Base-by-base conservation (phyloP, 768 basidiomycete genomes). In the Tricholoma matsutake region DNA sequence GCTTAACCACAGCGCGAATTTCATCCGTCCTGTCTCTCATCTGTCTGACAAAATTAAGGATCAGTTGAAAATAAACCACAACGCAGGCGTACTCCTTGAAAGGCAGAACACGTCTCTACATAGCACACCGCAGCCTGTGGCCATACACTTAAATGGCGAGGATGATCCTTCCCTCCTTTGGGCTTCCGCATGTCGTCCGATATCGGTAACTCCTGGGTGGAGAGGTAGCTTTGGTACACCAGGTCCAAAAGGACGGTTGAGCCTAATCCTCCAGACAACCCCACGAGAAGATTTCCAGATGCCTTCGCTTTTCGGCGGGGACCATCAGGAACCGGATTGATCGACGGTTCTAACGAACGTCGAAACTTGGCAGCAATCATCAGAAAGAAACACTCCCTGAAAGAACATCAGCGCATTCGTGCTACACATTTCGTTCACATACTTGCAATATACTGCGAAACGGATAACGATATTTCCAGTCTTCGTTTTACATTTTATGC, bases 361-460 rank as follows among this genome's bases (percentile, higher is more conserved):
- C 84, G 82, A 69, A 92, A 91, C 65, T 88, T 89, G 60, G 78
- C 72, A 8, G 79, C 78, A 4, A 90, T 75, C 20, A 88, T 77
- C 4, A 85, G 82, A 39, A 81, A 76, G 71, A 93, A 91, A 67
- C 91, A 92, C 4, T 78, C 81, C 72, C 87, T 88, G 31, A 2
- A 18, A 39, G n/a, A 32, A 45, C 49, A 47, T 41, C 28, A 57
- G 45, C 28, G 20, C 54, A 31, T 39, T 28, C 49, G 1, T 11
- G 34, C 18, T 18, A 32, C 39, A 10, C 60, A n/a, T 18, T 53
- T 47, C 32, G 53, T 35, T 29, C 61, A 64, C 80, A 66, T 67
- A 91, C 91, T 86, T 91, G 89, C 92, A 94, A 68, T 93, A 94
- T 18, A 91, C 88, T 13, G 88, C 85, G 70, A 93, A 89, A 43